Percentiles rank a stretch among this genome's conserved stretches.
phyloP scores from a whole-genome alignment of 139 green algal species.

The Deuterostichococcus epilithicus region DNA sequence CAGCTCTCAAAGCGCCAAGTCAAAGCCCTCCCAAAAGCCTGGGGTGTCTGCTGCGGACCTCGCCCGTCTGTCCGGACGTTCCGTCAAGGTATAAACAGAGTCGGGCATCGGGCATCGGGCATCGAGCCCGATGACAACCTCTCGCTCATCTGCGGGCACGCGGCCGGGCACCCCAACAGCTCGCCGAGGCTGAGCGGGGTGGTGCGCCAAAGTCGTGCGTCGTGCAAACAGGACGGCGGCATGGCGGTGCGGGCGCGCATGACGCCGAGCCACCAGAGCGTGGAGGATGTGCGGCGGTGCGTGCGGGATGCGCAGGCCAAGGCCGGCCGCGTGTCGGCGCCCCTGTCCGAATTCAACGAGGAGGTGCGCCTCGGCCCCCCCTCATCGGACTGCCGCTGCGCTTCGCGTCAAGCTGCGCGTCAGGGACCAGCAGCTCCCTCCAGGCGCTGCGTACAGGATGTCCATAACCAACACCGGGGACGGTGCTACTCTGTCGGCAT shows the following conservation, averaged over 20 bases:
- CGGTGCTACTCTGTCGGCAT: background rate
- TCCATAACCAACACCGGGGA: background rate
- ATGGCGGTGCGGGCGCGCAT: constrained; percentile 21
- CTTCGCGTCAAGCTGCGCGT: background rate
- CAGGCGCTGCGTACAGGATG: background rate
- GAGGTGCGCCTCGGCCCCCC: too few relatives aligned
- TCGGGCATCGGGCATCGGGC: background rate
- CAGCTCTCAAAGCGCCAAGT: too few relatives aligned
- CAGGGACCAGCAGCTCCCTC: background rate
- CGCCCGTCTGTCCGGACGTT: background rate
- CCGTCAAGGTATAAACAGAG: background rate
- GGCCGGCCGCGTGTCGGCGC: background rate
- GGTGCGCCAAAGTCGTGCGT: too few relatives aligned
- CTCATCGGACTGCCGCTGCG: too few relatives aligned
- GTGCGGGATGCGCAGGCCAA: constrained; percentile 41
- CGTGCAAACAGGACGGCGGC: constrained; percentile 28
- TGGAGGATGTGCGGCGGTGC: constrained; percentile 45
- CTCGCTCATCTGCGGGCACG: background rate
- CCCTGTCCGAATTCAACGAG: constrained; percentile 36
- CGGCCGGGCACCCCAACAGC: background rate
- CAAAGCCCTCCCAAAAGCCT: background rate
- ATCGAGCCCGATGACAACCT: too few relatives aligned
- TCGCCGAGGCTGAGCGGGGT: background rate
- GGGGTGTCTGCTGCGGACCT: background rate
- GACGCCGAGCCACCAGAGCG: constrained; percentile 34